Percentiles rank a stretch among this genome's conserved stretches.
These are phyloP conservation scores for Amanita subjunquillea DNA, from an alignment of 768 basidiomycete species.

Conservation along the genomic window DNA sequence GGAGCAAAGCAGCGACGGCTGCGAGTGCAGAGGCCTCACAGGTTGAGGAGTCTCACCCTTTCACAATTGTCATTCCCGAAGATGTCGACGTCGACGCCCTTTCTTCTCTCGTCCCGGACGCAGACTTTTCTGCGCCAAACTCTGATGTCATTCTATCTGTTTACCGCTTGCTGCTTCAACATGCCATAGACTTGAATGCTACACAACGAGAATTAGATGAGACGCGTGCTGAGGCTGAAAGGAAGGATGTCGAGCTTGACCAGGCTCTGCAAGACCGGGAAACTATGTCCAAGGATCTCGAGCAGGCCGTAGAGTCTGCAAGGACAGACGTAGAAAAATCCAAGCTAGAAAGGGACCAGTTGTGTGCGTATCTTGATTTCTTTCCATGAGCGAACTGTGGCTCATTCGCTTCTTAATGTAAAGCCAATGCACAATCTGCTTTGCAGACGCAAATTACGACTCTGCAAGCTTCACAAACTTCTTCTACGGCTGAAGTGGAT, in stretches of 20 bases:
- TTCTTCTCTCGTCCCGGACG: constrained; percentile 50
- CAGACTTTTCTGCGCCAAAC: constrained; percentile 42
- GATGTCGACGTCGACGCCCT: constrained; percentile 60
- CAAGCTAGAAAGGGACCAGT: constrained; percentile 54
- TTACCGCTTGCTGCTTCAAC: constrained; percentile 51
- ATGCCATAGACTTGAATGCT: constrained; percentile 44
- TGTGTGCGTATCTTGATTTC: constrained; percentile 35
- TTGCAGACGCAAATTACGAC: constrained; percentile 47
- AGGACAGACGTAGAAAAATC: constrained; percentile 46
- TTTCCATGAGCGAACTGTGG: neutral
- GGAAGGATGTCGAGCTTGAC: constrained; percentile 76
- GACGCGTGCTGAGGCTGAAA: constrained; percentile 51
- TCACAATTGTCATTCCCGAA: constrained; percentile 43
- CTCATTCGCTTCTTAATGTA: constrained; percentile 11
- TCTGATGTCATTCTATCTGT: constrained; percentile 50
- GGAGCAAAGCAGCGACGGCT: constrained; percentile 43
- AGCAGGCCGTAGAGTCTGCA: constrained; percentile 36
- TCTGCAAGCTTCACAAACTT: constrained; percentile 47
- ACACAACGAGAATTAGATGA: constrained; percentile 61
- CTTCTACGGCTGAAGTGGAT: constrained; percentile 54
- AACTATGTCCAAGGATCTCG: constrained; percentile 44
- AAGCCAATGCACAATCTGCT: constrained; percentile 34
- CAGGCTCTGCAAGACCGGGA: constrained; percentile 78
- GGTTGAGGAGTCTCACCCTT: constrained; percentile 23
- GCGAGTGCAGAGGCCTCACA: constrained; percentile 17